Base-by-base conservation (phyloP, 192 early-diverging fungal genomes). In the Coemansia sp. region DNA sequence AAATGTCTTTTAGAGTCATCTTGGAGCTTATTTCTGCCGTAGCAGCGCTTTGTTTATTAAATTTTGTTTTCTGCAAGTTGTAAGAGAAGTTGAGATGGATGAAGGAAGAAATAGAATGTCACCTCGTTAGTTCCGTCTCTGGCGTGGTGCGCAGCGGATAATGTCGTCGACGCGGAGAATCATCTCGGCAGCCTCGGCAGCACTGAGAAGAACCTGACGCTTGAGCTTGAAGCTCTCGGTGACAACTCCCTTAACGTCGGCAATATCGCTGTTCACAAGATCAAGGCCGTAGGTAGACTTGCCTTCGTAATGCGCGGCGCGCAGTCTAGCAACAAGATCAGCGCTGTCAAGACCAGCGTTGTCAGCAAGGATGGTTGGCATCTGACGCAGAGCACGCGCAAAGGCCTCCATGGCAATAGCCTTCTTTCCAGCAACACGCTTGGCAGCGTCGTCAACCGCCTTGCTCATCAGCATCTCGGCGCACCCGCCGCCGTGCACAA, bases 91-190 rank as follows among this genome's bases (percentile, higher is more conserved):
- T 59, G 57, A 6, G 13, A 15, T 8, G 19, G 8, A 26, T 8
- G 19, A 21, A 26, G 26, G 8, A 8, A 3, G 37, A 52, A 15
- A 15, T 36, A 69, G 32, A 56, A 5, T 62, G 43, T 19, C 15
- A 37, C n/a, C 3, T 10, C n/a, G 9, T 45, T 73, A 76, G 64
- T 66, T 66, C 40, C 78, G 66, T 63, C 84, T 82, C 68, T 85
- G 84, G 47, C 84, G 73, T 8, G 93, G 92, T 52, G 92, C 92
- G 69, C 93, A 94, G 66, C 95, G 92, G 79, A 99, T 94, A 68
- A 99, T 99, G 78, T 99, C 92, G 76, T 99, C 96, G 11, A 99
- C 96, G 60, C 97, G 89, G 62, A 99, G 84, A 76, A 99, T 97
- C 92, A 96, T 93, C 77, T 98, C 96, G 11, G 94, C 92, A 1